These are phyloP conservation scores for Colletotrichum brevisporum DNA, from an alignment of 2,329 filamentous ascomycete species.

Conservation along the genomic window DNA sequence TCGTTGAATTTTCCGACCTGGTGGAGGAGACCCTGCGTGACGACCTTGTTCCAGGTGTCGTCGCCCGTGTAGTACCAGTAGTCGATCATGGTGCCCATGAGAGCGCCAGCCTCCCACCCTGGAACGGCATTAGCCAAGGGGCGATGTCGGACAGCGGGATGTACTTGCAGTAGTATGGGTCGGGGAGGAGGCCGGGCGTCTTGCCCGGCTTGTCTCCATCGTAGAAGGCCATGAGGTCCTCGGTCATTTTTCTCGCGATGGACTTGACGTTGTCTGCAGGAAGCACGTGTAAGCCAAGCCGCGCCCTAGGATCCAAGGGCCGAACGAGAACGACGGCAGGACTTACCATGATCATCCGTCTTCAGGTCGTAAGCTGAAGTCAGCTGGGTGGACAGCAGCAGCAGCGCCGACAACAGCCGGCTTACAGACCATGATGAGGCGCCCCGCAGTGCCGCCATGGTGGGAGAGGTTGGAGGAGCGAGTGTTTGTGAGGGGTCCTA, in stretches of 20 bases:
- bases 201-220: conserved; percentile 64
- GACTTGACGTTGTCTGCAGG: conserved; percentile 63
- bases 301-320: background rate
- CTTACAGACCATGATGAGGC: conserved; percentile 32
- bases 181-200: conserved; percentile 65
- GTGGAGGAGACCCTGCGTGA: conserved; percentile 77
- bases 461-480: conserved; percentile 6
- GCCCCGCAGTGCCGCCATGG: conserved; percentile 40
- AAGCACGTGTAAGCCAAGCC: conserved; percentile 2
- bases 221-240: conserved; percentile 57
- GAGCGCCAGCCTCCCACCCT: conserved; percentile 83
- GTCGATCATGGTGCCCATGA: conserved; percentile 80
- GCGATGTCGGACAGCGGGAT: background rate
- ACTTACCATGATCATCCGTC: conserved; percentile 53
- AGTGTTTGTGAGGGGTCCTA: conserved; percentile 5
- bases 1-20: conserved; percentile 81
- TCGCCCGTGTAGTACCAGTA: conserved; percentile 90
- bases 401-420: conserved; percentile 28
- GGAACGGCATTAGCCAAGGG: conserved; percentile 11
- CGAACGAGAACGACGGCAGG: too few relatives aligned
- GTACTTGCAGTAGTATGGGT: conserved; percentile 68
- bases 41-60: conserved; percentile 77
- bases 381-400: conserved; percentile 39
- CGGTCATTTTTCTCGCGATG: conserved; percentile 64
- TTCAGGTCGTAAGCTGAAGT: conserved; percentile 53